Evolutionary conservation across 345 rosid species (phyloP).

Genomic region (Ailanthus altissimus): DNA sequence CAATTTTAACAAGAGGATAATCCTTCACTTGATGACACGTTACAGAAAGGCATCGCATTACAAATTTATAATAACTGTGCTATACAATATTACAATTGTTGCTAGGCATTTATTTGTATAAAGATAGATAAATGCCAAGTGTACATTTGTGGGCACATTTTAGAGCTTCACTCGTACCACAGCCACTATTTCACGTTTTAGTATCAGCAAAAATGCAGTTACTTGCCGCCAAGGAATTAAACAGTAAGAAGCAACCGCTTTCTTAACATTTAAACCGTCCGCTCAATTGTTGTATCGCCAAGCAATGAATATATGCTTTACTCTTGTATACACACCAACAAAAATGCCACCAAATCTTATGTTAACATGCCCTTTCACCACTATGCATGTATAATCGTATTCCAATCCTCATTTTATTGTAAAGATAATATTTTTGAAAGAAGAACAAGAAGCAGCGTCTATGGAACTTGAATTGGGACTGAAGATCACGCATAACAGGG

Average conservation of each 20-base stretch:
- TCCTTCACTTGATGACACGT: too few species aligned
- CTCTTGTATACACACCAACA: constrained; percentile 26
- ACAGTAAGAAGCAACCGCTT: constrained; percentile 11
- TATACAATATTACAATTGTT: too few species aligned
- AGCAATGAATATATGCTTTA: constrained; percentile 66
- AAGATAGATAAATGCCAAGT: neutral
- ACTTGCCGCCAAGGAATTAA: constrained; percentile 26
- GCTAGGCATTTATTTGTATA: too few species aligned
- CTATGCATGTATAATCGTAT: neutral
- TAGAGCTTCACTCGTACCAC: constrained; percentile 6
- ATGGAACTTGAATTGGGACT: constrained; percentile 91
- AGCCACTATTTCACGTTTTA: constrained; percentile 8
- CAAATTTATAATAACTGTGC: neutral
- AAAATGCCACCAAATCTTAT: neutral
- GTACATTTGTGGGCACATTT: constrained; percentile 17
- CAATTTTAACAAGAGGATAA: too few species aligned
- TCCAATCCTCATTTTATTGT: neutral
- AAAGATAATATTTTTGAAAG: too few species aligned
- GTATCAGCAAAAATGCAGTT: neutral
- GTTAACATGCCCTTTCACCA: neutral
- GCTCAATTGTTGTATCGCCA: constrained; percentile 5
- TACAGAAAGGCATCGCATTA: too few species aligned
- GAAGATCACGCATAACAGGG: constrained; percentile 67
- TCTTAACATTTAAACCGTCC: constrained; percentile 14
- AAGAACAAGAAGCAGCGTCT: neutral